A percentile compares a stretch with the other conserved stretches of the same genome.
Evolutionary conservation across 345 rosid genomes (phyloP).

Genomic region (Iberis pinnata): DNA sequence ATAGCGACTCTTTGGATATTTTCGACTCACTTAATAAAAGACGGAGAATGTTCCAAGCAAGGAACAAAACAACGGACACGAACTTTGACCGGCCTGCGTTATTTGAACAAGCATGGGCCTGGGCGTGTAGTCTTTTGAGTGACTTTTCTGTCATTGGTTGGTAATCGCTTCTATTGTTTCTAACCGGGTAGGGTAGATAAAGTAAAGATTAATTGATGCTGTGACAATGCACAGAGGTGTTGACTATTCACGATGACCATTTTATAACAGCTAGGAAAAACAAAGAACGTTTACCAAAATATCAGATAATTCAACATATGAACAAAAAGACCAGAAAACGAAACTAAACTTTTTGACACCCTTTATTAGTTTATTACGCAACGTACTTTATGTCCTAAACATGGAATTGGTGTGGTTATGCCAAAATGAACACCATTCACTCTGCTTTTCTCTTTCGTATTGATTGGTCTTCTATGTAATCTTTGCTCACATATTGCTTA

Average conservation of each 20-base stretch:
- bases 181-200: not conserved
- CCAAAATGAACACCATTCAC: slow-evolving; percentile 10
- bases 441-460: too few species aligned
- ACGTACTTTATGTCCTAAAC: slow-evolving; percentile 10
- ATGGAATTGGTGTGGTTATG: slow-evolving; percentile 16
- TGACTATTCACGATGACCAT: not conserved
- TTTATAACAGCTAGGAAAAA: slow-evolving; percentile 2
- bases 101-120: not conserved
- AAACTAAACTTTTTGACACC: slow-evolving; percentile 11
- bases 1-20: too few species aligned
- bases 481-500: too few species aligned
- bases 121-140: slow-evolving; percentile 10
- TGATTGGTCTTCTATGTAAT: too few species aligned
- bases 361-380: slow-evolving; percentile 23
- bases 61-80: slow-evolving; percentile 19
- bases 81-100: too few species aligned
- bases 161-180: too few species aligned
- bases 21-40: slow-evolving; percentile 21
- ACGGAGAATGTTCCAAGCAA: slow-evolving; percentile 30
- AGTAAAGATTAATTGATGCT: not conserved
- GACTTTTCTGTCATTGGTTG: too few species aligned
- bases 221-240: not conserved
- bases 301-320: slow-evolving; percentile 21
- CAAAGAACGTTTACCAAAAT: slow-evolving; percentile 9
- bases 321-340: not conserved